Base-by-base conservation (phyloP, 345 rosid genomes). In the Hypericum perforatum region DNA sequence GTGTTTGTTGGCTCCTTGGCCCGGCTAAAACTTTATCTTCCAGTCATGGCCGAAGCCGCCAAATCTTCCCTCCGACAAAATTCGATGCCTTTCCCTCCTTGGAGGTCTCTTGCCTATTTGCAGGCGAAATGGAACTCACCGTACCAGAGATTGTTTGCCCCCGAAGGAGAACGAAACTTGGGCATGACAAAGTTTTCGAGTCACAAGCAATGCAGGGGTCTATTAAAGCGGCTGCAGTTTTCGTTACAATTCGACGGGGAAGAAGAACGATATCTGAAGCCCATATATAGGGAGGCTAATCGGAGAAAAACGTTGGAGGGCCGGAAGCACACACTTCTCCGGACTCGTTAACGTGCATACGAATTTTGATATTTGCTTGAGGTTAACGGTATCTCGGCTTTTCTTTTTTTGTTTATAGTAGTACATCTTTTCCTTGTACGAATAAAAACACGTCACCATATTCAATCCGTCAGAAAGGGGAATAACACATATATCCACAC, bases 41-140 rank as follows among this genome's bases (percentile, higher is more conserved):
- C 78, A 52, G 89, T 78, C 9, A 91, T 91, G 98, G 96, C 74
- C 16, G 96, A 91, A 14, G 96, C 92, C 37, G 82, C 92, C 8
- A 78, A 69, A 61, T 78, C 66, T 49, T 91, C 98, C 1, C 82
- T 90, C 12, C 81, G 82, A 70, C 95, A 87, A 68, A 85, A 85
- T 43, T 85, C 96, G 5, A 91, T 91, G 98, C 90, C 92, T 9
- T 72, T 91, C 43, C 98, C 98, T 63, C 98, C 98, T 0, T 91
- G 98, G 98, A 81, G 98, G 63, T 87, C 98, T 6, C 69, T 87
- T 6, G 77, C 81, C 52, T 87, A 91, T 64, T 67, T 91, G 72
- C 80, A 78, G 59, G 86, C 95, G 3, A 87, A 91, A 69, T 91
- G 98, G 98, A 70, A 69, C 53, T 85, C 96, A 0, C 81, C 81